phyloP scores from a whole-genome alignment of 805 yeast genomes.

The Barnettozyma sp. region DNA sequence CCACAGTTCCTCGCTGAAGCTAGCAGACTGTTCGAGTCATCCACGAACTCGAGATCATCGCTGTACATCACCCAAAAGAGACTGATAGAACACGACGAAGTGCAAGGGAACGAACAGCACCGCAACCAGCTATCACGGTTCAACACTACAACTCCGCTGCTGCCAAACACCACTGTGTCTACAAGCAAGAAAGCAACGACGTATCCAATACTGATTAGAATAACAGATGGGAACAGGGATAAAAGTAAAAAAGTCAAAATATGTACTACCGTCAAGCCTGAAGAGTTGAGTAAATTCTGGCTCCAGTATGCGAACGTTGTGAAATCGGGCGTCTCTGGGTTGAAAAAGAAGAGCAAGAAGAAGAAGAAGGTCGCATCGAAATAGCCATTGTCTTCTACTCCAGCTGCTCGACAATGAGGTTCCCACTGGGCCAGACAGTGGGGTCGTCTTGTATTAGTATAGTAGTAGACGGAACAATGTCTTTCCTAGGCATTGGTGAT shows the following conservation, averaged over 20 bases:
- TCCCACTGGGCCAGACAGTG: slow-evolving; percentile 58
- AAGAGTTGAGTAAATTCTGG: slow-evolving; percentile 69
- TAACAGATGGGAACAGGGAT: slow-evolving; percentile 49
- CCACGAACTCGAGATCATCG: slow-evolving; percentile 41
- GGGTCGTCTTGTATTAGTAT: slow-evolving; percentile 35
- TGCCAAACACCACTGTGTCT: slow-evolving; percentile 24
- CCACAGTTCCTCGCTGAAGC: slow-evolving; percentile 23
- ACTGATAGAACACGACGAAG: slow-evolving; percentile 27
- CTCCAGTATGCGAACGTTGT: slow-evolving; percentile 58
- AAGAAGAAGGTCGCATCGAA: slow-evolving; percentile 41
- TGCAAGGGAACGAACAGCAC: slow-evolving; percentile 20
- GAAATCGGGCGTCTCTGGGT: slow-evolving; percentile 66
- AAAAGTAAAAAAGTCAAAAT: slow-evolving; percentile 49
- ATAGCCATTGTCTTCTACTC: slow-evolving; percentile 9
- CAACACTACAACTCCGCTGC: slow-evolving; percentile 15
- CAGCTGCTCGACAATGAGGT: slow-evolving; percentile 42
- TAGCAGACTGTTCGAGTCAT: slow-evolving; percentile 19
- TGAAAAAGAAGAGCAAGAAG: slow-evolving; percentile 74
- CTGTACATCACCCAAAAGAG: slow-evolving; percentile 57
- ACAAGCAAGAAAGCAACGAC: slow-evolving; percentile 31
- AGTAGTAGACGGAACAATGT: slow-evolving; percentile 29
- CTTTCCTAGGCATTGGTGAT: slow-evolving; percentile 52
- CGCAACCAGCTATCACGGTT: slow-evolving; percentile 22
- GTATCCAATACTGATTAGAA: slow-evolving; percentile 63
- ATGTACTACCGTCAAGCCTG: slow-evolving; percentile 64